Conservation (phyloP, 192 early-diverging fungal species). For the Powellomyces hirtus region DNA sequence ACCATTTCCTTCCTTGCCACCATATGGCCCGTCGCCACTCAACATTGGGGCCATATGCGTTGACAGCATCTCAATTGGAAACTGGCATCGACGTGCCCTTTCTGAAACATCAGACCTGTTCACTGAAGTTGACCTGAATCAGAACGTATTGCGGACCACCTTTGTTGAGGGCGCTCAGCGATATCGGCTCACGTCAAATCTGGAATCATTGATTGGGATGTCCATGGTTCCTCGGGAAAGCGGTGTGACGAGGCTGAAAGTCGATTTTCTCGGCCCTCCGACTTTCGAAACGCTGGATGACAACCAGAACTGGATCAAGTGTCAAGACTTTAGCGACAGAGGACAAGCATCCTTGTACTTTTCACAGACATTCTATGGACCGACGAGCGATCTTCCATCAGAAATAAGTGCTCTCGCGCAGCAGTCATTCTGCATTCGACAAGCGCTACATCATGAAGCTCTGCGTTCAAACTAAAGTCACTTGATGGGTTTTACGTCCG, state of each 20-base stretch:
- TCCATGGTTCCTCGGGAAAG: background rate
- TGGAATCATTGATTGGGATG: background rate
- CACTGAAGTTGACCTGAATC: background rate
- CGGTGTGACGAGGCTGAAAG: background rate
- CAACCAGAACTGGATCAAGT: background rate
- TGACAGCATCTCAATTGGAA: background rate
- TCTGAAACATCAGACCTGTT: background rate
- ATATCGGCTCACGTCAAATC: background rate
- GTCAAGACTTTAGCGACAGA: background rate
- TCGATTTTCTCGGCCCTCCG: background rate
- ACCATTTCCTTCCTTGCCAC: too few relatives aligned
- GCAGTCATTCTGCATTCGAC: too few relatives aligned
- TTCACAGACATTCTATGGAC: background rate
- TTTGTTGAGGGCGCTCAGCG: background rate
- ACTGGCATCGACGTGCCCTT: background rate
- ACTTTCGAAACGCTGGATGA: background rate
- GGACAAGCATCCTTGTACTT: background rate
- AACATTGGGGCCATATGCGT: background rate
- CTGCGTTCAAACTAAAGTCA: too few relatives aligned
- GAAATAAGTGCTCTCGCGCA: background rate
- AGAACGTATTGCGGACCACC: background rate
- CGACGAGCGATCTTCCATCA: background rate
- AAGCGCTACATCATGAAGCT: too few relatives aligned
- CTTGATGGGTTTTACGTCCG: too few relatives aligned
- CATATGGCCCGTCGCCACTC: too few relatives aligned